Conservation (phyloP, 2,329 filamentous ascomycete genomes). For the Cladophialophora bantiana region DNA sequence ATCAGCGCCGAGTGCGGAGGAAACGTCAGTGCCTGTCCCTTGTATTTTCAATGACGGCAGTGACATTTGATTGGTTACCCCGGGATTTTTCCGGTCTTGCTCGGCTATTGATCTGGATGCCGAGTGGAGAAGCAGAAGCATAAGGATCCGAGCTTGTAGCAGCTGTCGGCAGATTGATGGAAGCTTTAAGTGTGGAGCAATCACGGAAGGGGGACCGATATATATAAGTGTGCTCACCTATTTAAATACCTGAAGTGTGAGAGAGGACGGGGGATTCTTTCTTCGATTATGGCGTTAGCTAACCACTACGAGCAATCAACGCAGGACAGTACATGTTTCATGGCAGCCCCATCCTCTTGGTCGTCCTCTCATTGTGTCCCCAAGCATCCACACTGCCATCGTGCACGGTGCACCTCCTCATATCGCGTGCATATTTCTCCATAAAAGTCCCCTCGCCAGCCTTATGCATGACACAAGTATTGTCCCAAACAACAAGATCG, state of each 20-base stretch:
- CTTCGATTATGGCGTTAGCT: no score
- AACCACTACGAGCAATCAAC: neutral
- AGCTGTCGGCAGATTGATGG: neutral
- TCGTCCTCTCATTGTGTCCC: conserved; percentile 52
- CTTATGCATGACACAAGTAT: conserved; percentile 63
- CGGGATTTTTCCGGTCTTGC: conserved; percentile 15
- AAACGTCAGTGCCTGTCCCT: no score
- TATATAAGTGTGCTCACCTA: no score
- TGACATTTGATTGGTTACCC: conserved; percentile 5
- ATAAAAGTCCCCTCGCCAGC: conserved; percentile 58
- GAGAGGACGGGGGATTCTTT: no score
- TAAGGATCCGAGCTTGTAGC: neutral
- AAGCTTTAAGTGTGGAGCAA: neutral
- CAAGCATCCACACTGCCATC: conserved; percentile 53
- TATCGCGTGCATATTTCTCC: conserved; percentile 59
- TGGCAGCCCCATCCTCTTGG: conserved; percentile 44
- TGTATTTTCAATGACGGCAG: no score
- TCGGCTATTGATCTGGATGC: conserved; percentile 26
- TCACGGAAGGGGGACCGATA: neutral
- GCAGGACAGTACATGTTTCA: conserved; percentile 20
- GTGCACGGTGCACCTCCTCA: conserved; percentile 65
- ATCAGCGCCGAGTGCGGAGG: no score
- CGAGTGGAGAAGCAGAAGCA: conserved; percentile 6
- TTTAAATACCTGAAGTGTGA: no score
- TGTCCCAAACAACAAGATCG: conserved; percentile 67